phyloP scores from a whole-genome alignment of 495 filamentous ascomycete genomes.

The Penicillium verhagenii region DNA sequence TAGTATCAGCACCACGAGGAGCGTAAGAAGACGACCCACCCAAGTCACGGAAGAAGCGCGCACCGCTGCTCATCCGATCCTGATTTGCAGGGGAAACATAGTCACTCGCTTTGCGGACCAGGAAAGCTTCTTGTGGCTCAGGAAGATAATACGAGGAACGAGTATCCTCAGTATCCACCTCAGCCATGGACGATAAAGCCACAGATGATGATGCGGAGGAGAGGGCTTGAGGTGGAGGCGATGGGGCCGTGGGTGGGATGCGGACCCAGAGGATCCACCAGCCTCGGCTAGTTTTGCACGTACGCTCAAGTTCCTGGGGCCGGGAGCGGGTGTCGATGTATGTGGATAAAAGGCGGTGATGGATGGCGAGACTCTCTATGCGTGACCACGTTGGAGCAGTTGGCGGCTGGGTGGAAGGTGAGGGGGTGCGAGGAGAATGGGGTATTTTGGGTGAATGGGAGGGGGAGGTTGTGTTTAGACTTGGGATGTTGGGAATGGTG shows the following conservation, averaged over 20 bases:
- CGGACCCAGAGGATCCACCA: constrained; percentile 98
- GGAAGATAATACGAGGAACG: not conserved
- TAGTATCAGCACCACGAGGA: constrained; percentile 43
- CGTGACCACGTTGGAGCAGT: constrained; percentile 58
- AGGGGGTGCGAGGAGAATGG: constrained; percentile 54
- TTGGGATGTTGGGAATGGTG: constrained; percentile 88
- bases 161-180: constrained; percentile 20
- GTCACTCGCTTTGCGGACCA: constrained; percentile 78
- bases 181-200: constrained; percentile 17
- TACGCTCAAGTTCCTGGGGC: constrained; percentile 71
- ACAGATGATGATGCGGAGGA: constrained; percentile 19
- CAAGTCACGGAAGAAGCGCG: constrained; percentile 49
- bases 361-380: constrained; percentile 85
- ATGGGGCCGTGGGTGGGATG: constrained; percentile 43
- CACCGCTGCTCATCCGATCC: constrained; percentile 38
- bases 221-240: constrained; percentile 13
- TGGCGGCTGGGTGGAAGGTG: constrained; percentile 60
- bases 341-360: constrained; percentile 79
- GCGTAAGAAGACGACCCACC: constrained; percentile 35
- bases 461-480: constrained; percentile 36
- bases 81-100: constrained; percentile 35
- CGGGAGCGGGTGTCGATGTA: constrained; percentile 61
- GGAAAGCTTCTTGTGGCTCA: constrained; percentile 64
- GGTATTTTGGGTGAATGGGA: constrained; percentile 8
- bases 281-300: constrained; percentile 82